Conservation (phyloP, 2,329 filamentous ascomycete species). For the Grosmannia huntii region DNA sequence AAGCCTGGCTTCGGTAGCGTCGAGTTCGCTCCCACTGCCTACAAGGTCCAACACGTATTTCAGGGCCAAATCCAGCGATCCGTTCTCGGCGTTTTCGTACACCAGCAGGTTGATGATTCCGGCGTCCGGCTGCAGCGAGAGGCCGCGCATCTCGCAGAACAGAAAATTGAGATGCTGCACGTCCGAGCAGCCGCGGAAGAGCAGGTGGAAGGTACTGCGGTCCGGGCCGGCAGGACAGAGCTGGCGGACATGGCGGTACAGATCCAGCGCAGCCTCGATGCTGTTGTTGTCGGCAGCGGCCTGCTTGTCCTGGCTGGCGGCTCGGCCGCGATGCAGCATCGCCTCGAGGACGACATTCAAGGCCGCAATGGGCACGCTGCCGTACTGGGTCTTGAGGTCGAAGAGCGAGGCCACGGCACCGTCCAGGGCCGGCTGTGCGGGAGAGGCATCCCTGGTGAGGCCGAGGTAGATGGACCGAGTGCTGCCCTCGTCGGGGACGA, state of each 20-base stretch:
- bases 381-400: constrained; percentile 26
- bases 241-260: constrained; percentile 24
- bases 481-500: constrained; percentile 42
- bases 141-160: constrained; percentile 24
- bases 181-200: constrained; percentile 18
- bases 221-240: constrained; percentile 22
- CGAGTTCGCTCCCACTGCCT: neutral
- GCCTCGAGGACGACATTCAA: constrained; percentile 30
- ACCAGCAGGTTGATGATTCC: constrained; percentile 21
- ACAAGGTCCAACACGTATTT: constrained; percentile 18
- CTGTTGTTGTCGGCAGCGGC: neutral
- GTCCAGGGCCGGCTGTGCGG: constrained; percentile 20
- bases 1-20: too few species aligned
- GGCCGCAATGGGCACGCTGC: constrained; percentile 22
- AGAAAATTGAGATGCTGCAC: constrained; percentile 21
- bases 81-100: constrained; percentile 19
- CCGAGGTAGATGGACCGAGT: constrained; percentile 50
- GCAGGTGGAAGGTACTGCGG: constrained; percentile 22
- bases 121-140: constrained; percentile 18
- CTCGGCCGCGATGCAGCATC: constrained; percentile 6
- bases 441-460: constrained; percentile 22
- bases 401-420: constrained; percentile 42
- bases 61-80: constrained; percentile 22
- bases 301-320: neutral
- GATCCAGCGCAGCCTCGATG: constrained; percentile 17